Conservation (phyloP, 306 rosid species). For the Acacia crassicarpa region DNA sequence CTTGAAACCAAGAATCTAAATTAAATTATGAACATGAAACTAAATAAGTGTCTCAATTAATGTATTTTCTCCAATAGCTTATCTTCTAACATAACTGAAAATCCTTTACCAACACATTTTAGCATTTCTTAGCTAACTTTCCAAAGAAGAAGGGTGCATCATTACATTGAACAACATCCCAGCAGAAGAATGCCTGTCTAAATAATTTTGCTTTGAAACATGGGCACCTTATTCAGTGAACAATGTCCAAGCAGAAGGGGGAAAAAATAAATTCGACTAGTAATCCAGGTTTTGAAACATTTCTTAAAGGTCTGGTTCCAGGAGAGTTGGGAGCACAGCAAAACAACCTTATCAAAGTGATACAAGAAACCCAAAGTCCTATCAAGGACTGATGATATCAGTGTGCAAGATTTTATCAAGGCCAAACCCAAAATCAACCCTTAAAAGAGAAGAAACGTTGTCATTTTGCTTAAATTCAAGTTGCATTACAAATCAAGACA, state of each 20-base stretch:
- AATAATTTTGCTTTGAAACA: background rate
- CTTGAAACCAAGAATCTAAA: background rate
- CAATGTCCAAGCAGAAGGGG: background rate
- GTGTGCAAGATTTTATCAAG: conserved; percentile 12
- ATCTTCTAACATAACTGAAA: background rate
- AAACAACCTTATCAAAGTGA: conserved; percentile 10
- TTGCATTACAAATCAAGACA: background rate
- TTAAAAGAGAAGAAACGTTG: background rate
- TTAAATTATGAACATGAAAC: background rate
- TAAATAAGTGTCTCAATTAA: background rate
- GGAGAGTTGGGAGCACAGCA: background rate
- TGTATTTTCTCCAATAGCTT: background rate
- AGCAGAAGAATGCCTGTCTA: background rate
- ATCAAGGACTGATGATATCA: background rate
- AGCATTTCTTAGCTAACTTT: background rate
- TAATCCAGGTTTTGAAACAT: conserved; percentile 2
- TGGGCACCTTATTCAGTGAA: background rate
- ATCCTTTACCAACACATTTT: background rate
- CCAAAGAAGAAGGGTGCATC: background rate
- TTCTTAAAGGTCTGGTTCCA: conserved; percentile 8
- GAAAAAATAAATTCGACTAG: background rate
- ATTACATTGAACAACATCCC: background rate
- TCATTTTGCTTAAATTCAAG: background rate
- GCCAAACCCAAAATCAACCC: background rate
- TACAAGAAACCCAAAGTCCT: conserved; percentile 1